Evolutionary conservation across 169 alveolate genomes (phyloP).

Genomic region (Plasmodium adleri): DNA sequence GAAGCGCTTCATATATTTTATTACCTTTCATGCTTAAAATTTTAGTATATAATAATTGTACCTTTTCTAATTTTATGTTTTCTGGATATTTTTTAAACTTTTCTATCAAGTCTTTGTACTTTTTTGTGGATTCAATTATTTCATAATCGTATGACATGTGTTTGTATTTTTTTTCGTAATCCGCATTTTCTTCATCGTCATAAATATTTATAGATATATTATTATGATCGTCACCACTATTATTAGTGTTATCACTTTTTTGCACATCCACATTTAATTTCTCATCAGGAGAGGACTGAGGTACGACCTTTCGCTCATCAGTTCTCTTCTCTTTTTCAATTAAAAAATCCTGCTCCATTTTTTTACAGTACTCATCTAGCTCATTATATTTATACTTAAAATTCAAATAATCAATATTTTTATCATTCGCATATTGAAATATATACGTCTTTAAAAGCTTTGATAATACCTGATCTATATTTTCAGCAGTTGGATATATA

Average conservation of each 20-base stretch:
- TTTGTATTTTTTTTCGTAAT: constrained; percentile 39
- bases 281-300: not conserved
- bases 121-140: constrained; percentile 39
- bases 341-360: constrained; percentile 7
- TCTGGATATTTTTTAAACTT: constrained; percentile 51
- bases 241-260: not conserved
- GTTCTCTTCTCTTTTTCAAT: not conserved
- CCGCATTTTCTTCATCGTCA: constrained; percentile 19
- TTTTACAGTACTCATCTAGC: constrained; percentile 45
- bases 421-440: constrained; percentile 80
- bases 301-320: too few relatives aligned
- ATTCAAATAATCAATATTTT: constrained; percentile 51
- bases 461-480: constrained; percentile 78
- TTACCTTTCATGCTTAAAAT: constrained; percentile 59
- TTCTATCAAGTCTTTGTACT: constrained; percentile 39
- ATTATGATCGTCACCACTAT: too few relatives aligned
- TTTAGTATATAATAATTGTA: constrained; percentile 49
- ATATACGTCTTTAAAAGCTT: constrained; percentile 80
- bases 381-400: constrained; percentile 64
- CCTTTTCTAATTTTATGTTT: constrained; percentile 45
- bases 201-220: not conserved
- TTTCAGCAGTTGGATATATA: constrained; percentile 79
- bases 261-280: not conserved
- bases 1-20: constrained; percentile 53
- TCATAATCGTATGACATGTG: constrained; percentile 56